Percentiles rank a stretch among this genome's conserved stretches.
Evolutionary conservation across 768 basidiomycete genomes (phyloP).

Genomic region (Trametes sanguinea): DNA sequence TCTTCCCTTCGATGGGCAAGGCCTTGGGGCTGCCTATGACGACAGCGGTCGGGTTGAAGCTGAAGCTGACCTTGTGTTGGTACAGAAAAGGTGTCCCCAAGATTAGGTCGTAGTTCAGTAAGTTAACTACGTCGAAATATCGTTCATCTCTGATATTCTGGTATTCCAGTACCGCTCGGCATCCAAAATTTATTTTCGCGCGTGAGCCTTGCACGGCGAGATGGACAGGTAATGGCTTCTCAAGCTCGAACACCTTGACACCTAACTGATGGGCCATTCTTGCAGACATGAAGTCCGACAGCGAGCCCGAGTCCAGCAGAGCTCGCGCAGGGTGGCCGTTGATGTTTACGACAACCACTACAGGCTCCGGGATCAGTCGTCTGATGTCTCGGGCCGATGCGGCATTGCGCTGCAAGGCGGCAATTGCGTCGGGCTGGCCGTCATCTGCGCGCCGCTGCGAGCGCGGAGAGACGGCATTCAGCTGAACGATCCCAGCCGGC

Average conservation of each 20-base stretch:
- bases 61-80: constrained; percentile 10
- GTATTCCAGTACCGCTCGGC: constrained; percentile 13
- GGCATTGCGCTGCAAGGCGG: constrained; percentile 18
- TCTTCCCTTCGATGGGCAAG: constrained; percentile 1
- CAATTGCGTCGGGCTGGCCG: neutral
- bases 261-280: constrained; percentile 33
- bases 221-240: constrained; percentile 32
- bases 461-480: neutral
- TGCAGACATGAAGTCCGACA: constrained; percentile 36
- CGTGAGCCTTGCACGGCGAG: constrained; percentile 36
- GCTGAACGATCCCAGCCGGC: neutral
- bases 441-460: neutral
- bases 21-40: constrained; percentile 2
- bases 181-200: constrained; percentile 26
- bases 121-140: constrained; percentile 14
- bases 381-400: constrained; percentile 4
- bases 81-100: constrained; percentile 33
- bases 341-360: constrained; percentile 18
- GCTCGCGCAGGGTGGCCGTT: constrained; percentile 26
- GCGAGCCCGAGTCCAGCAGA: constrained; percentile 30
- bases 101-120: constrained; percentile 25
- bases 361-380: constrained; percentile 15
- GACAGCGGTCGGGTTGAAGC: constrained; percentile 19
- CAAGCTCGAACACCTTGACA: constrained; percentile 9
- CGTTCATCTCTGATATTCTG: neutral